These are phyloP conservation scores for Phascolomyces articulosus DNA, from an alignment of 371 early-diverging fungal genomes.

Conservation along the genomic window DNA sequence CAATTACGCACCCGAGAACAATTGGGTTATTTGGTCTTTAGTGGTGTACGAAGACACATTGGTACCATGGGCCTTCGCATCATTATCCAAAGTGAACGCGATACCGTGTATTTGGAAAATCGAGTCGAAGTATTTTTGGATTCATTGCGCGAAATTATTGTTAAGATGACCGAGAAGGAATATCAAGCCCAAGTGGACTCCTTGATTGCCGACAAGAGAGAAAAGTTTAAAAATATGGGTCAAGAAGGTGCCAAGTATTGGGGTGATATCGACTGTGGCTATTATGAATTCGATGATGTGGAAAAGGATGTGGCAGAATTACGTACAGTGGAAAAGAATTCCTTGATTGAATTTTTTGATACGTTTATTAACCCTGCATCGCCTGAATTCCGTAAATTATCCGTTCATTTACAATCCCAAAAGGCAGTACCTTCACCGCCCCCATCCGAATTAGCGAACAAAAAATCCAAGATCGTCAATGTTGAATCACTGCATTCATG, in stretches of 20 bases:
- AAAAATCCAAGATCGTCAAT: not conserved
- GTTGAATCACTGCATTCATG: constrained; percentile 24
- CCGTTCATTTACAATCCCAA: constrained; percentile 70
- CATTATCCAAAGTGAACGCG: constrained; percentile 86
- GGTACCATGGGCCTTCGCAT: constrained; percentile 69
- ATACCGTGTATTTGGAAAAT: constrained; percentile 79
- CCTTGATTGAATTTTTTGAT: constrained; percentile 63
- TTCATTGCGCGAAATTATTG: constrained; percentile 52
- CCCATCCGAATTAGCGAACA: not conserved
- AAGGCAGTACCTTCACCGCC: constrained; percentile 26
- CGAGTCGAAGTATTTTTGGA: constrained; percentile 79
- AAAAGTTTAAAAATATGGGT: constrained; percentile 83
- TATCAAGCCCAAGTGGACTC: constrained; percentile 76
- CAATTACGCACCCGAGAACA: constrained; percentile 91
- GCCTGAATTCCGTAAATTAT: constrained; percentile 57
- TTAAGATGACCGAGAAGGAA: constrained; percentile 70
- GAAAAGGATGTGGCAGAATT: constrained; percentile 62
- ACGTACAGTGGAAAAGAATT: constrained; percentile 44
- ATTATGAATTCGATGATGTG: constrained; percentile 83
- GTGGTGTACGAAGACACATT: constrained; percentile 62
- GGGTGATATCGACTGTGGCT: constrained; percentile 73
- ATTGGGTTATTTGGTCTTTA: constrained; percentile 84
- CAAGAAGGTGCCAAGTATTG: constrained; percentile 80
- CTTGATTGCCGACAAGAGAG: constrained; percentile 68
- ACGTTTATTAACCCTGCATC: constrained; percentile 59